Evolutionary conservation across 106 monocot species (phyloP), one percentile per base, ranked within the genome.

Genomic region (Dendrobium chrysotoxum): DNA sequence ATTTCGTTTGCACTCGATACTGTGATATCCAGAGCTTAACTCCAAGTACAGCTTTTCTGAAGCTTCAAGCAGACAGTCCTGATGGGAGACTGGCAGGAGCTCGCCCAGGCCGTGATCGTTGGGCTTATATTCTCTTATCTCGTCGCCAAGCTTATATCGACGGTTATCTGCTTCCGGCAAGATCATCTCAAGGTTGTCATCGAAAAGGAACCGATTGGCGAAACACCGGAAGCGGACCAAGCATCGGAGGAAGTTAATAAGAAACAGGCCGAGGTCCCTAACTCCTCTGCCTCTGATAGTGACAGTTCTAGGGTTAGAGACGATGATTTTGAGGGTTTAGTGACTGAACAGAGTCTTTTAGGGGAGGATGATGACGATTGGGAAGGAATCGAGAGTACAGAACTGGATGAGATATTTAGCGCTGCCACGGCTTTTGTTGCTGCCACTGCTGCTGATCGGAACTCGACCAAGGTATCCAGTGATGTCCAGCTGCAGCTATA

Each of bases 361-460:
- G 81, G 17, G 9, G 85, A 74, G 10, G 83, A 78, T 6, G 80
- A 88, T 9, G 92, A 94, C 23, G 95, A 95, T 40, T 99, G 99
- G 99, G 99, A 99, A 78, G 95, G 99, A 67, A 86, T 99, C 6
- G 99, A 99, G 87, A 93, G 91, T 82, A 95, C 93, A 20, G 99
- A 99, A 75, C 82, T 99, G 35, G 99, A 99, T 57, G 99, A 99
- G 84, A 81, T 80, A 50, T 99, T 99, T 78, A 92, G 95, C 28
- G 95, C 93, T 23, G 99, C 95, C 17, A 86, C 95, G 11, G 84
- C 93, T 9, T 99, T 99, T 68, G 93, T 99, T 46, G 95, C 99
- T 0, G 91, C 99, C 20, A 89, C 90, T 39, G 99, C 99, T 2
- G 93, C 91, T 7, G 90, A 92, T 39, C 80, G 86, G 82, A 80